Percentiles rank a stretch among this genome's conserved stretches.
Evolutionary conservation across 371 early-diverging fungal species (phyloP).

Genomic region (Mycotypha africana): DNA sequence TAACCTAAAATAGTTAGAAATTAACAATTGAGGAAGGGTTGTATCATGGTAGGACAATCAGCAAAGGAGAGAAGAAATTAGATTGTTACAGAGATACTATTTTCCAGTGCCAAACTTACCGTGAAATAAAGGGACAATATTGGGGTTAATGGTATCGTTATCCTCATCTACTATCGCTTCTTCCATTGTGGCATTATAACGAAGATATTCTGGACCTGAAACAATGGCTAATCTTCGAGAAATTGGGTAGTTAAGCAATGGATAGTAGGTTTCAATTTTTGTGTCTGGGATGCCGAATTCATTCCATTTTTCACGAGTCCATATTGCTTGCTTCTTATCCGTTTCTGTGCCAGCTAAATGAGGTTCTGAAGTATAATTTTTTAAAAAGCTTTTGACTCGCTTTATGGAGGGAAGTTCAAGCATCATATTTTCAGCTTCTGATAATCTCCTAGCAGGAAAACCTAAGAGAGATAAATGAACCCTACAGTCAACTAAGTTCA

Average conservation of each 20-base stretch:
- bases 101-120: conserved; percentile 9
- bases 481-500: too few species aligned
- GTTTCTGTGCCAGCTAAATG: conserved; percentile 51
- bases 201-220: conserved; percentile 42
- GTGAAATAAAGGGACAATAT: conserved; percentile 59
- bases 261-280: conserved; percentile 53
- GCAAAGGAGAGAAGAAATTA: too few species aligned
- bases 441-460: conserved; percentile 11
- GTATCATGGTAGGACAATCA: too few species aligned
- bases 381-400: conserved; percentile 7
- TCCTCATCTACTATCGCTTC: conserved; percentile 59
- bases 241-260: conserved; percentile 55
- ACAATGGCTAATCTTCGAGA: conserved; percentile 51
- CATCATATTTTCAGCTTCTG: conserved; percentile 15
- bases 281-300: conserved; percentile 50
- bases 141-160: conserved; percentile 38
- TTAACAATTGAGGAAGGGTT: too few species aligned
- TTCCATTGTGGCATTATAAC: conserved; percentile 48
- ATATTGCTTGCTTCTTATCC: conserved; percentile 48
- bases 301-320: conserved; percentile 50
- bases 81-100: neutral
- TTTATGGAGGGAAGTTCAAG: conserved; percentile 15
- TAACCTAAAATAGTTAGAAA: too few species aligned
- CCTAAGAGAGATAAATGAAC: too few species aligned
- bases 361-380: conserved; percentile 45